These are phyloP conservation scores for Pseudozyma hubeiensis DNA, from an alignment of 1,284 basidiomycete species.

Conservation along the genomic window DNA sequence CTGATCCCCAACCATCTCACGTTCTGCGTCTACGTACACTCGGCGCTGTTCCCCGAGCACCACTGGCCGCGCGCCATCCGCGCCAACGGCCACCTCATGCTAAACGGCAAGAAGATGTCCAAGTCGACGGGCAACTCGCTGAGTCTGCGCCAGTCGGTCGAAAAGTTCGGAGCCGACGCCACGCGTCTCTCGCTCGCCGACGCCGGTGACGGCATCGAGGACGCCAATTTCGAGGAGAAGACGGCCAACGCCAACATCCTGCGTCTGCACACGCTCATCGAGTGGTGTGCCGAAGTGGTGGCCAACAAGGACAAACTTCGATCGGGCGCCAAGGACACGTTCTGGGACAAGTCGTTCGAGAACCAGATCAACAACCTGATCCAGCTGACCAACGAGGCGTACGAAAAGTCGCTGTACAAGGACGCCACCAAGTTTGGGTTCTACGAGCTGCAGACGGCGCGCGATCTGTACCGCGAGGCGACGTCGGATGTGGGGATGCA, in stretches of 20 bases:
- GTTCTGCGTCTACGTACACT: conserved; percentile 93
- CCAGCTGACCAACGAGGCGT: conserved; percentile 76
- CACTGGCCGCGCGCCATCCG: conserved; percentile 94
- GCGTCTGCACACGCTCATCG: conserved; percentile 88
- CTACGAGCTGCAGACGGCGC: conserved; percentile 90
- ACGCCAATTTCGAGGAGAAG: conserved; percentile 99
- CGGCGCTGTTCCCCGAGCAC: conserved; percentile 91
- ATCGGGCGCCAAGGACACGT: conserved; percentile 68
- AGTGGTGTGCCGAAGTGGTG: conserved; percentile 86
- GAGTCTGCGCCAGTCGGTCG: conserved; percentile 64
- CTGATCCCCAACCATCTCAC: conserved; percentile 96
- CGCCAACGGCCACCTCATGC: conserved; percentile 94
- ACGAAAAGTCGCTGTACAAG: conserved; percentile 86
- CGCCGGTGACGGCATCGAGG: conserved; percentile 96
- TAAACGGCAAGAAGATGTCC: conserved; percentile 99
- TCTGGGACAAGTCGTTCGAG: conserved; percentile 84
- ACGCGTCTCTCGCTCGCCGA: conserved; percentile 92
- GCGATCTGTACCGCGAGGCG: conserved; percentile 97
- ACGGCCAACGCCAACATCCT: conserved; percentile 97
- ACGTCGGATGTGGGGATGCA: conserved; percentile 88
- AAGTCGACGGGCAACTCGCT: conserved; percentile 83
- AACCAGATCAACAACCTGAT: conserved; percentile 90
- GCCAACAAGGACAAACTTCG: conserved; percentile 79
- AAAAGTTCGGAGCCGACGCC: conserved; percentile 89
- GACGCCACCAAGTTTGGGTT: conserved; percentile 94